Evolutionary conservation across 371 early-diverging fungal species (phyloP).

Genomic region (Nematocida ausubeli): DNA sequence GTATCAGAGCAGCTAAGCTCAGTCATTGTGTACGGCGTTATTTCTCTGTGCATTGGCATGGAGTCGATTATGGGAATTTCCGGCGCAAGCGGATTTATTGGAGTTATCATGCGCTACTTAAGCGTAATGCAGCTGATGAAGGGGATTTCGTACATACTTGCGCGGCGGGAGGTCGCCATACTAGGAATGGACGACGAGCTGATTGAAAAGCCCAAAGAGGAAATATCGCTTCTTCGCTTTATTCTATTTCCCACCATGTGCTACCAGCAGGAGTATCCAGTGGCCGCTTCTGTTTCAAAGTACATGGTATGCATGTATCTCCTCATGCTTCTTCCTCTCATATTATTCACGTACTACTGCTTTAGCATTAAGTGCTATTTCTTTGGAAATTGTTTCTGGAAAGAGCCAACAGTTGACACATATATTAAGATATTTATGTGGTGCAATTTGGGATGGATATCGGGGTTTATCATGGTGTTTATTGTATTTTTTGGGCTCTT

Average conservation of each 20-base stretch:
- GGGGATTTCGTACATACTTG: slow-evolving; percentile 35
- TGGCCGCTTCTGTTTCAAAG: neutral
- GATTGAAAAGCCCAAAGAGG: slow-evolving; percentile 13
- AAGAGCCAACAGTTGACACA: neutral
- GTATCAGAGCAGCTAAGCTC: neutral
- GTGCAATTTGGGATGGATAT: slow-evolving; percentile 42
- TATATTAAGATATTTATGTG: slow-evolving; percentile 40
- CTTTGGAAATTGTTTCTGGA: neutral
- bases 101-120: slow-evolving; percentile 5
- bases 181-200: slow-evolving; percentile 8
- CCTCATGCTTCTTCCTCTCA: slow-evolving; percentile 21
- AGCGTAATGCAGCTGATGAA: slow-evolving; percentile 47
- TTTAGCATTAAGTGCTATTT: neutral
- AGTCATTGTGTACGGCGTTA: neutral
- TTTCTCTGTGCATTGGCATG: neutral
- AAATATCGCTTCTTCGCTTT: slow-evolving; percentile 11
- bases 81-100: slow-evolving; percentile 23
- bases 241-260: slow-evolving; percentile 45
- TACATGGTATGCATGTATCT: neutral
- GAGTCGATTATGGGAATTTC: neutral
- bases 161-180: neutral
- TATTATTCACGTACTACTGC: neutral
- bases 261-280: slow-evolving; percentile 43
- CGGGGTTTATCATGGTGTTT: slow-evolving; percentile 32
- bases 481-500: slow-evolving; percentile 28